Conservation (phyloP, 129 eudicot genomes). For the Silybum marianum region DNA sequence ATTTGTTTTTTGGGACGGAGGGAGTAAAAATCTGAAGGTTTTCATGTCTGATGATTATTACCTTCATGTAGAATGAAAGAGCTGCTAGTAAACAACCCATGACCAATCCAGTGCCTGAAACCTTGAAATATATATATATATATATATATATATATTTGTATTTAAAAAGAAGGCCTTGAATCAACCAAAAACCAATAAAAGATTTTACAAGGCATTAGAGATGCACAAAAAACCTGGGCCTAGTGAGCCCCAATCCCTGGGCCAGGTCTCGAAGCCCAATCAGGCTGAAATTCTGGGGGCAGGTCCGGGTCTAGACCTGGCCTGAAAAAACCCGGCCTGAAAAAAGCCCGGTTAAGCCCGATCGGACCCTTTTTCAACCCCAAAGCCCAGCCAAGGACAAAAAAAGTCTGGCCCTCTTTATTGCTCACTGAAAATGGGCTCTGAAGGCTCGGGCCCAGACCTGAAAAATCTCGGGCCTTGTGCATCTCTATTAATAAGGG, state of each 20-base stretch:
- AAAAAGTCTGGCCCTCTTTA: not conserved
- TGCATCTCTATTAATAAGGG: not conserved
- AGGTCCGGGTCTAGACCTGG: not conserved
- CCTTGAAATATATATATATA: conserved; percentile 46
- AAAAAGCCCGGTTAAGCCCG: not conserved
- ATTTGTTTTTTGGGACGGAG: conserved; percentile 7
- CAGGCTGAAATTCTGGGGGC: not conserved
- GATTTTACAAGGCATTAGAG: not conserved
- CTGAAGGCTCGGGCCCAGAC: not conserved
- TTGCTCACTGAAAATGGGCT: not conserved
- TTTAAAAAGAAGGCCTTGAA: not conserved
- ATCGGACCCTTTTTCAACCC: no score
- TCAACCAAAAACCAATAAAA: not conserved
- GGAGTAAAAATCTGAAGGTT: not conserved
- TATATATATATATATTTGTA: not conserved
- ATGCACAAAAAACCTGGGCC: not conserved
- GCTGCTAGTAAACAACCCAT: conserved; percentile 74
- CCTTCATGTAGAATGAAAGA: conserved; percentile 79
- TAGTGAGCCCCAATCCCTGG: not conserved
- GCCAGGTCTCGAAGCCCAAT: not conserved
- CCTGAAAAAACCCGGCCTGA: not conserved
- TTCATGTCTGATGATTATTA: conserved; percentile 34
- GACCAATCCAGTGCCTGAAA: conserved; percentile 79
- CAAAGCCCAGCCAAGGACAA: not conserved
- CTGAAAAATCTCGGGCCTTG: not conserved